Base-by-base conservation (phyloP, 306 rosid genomes). In the Cicer yamashitae region DNA sequence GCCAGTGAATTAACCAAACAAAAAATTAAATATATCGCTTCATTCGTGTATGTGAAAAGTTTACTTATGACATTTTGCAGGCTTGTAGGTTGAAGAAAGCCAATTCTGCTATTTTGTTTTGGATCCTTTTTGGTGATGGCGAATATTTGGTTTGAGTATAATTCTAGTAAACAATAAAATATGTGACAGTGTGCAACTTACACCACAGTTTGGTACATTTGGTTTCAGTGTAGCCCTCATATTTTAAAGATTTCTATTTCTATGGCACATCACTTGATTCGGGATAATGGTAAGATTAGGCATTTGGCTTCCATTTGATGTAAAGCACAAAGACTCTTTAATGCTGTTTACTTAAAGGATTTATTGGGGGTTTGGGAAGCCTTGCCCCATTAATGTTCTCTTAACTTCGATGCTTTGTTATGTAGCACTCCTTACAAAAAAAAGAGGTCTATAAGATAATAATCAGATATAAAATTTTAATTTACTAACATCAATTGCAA, bases 61-160 rank as follows among this genome's bases (percentile, higher is more conserved):
- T 61, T 15, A 37, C 20, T 38, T n/a, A 38, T 61, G 46, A 61
- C 45, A 61, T 38, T 61, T 61, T 61, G 17, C 67, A 61, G 67
- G 67, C 18, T 15, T 14, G 46, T 62, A 39, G 22, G 46, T 39
- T 62, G 12, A 40, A 39, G 39, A 63, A 63, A 13, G 48, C 48
- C 22, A 25, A 25, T 25, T 25, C 34, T 25, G 34, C 34, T 25
- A 25, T 25, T 25, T 25, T 25, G 4, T 25, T 25, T 25, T 25
- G 34, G 34, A 25, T 25, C 34, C 34, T 25, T 25, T 25, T 25
- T 25, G 34, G 5, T 30, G 37, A 30, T 30, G 37, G 37, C 3
- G 37, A 30, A 30, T 30, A 30, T 30, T 30, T 30, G 37, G 5
- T 30, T 30, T 4, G 37, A 30, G 5, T 30, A 30, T 30, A 30